Percentiles rank a stretch among this genome's conserved stretches.
These are phyloP conservation scores for Odontarrhena argentea DNA, from an alignment of 345 rosid genomes.

Conservation along the genomic window DNA sequence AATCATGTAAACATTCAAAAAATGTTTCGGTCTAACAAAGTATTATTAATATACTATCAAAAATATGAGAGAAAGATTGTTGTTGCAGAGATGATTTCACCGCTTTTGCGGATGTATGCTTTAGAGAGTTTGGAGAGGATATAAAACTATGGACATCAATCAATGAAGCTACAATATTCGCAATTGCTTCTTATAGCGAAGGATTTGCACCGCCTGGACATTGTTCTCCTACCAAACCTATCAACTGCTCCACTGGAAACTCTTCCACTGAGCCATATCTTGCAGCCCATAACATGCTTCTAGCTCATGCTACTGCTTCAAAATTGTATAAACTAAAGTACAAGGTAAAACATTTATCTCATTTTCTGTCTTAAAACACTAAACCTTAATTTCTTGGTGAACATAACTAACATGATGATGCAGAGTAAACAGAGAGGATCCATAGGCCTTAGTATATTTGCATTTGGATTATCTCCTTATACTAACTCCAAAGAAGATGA, in stretches of 20 bases:
- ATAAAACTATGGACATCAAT: conserved; percentile 68
- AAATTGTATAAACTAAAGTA: conserved; percentile 58
- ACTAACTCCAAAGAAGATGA: conserved; percentile 52
- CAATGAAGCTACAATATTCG: conserved; percentile 63
- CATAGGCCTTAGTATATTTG: conserved; percentile 50
- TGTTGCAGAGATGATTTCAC: conserved; percentile 76
- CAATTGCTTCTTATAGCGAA: conserved; percentile 39
- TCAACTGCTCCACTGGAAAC: conserved; percentile 49
- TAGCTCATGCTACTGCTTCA: conserved; percentile 75
- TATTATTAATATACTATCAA: not conserved
- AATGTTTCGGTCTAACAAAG: not conserved
- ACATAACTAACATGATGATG: not conserved
- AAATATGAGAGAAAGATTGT: not conserved
- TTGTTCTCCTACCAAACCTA: conserved; percentile 46
- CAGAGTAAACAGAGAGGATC: conserved; percentile 58
- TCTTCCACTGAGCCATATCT: conserved; percentile 74
- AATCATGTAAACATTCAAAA: conserved; percentile 48
- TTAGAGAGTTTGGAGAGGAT: conserved; percentile 72
- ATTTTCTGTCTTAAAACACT: not conserved
- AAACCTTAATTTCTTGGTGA: not conserved
- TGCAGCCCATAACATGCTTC: conserved; percentile 60
- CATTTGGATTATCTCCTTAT: conserved; percentile 47
- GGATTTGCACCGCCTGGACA: conserved; percentile 47
- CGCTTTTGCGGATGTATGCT: conserved; percentile 73
- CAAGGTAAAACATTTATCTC: conserved; percentile 45